These are phyloP conservation scores for Hexamita inflata DNA, from an alignment of 208 protist genomes.

Conservation along the genomic window DNA sequence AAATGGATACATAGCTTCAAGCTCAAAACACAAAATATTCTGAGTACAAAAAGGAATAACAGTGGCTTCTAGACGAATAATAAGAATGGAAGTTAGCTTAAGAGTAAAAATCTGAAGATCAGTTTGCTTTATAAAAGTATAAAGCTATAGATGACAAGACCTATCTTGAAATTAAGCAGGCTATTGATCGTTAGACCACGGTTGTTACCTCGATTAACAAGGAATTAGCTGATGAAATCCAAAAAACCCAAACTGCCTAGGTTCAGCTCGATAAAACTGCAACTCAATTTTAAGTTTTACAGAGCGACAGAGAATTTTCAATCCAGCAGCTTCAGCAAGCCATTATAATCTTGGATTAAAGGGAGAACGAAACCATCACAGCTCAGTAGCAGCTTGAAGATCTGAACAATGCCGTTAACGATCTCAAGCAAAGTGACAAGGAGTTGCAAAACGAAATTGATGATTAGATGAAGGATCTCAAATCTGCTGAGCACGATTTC, in stretches of 20 bases:
- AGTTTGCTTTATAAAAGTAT: constrained; percentile 12
- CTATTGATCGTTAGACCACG: not conserved
- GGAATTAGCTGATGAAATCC: not conserved
- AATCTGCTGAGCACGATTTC: not conserved
- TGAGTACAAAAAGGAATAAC: not conserved
- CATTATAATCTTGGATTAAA: not conserved
- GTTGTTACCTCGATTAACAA: not conserved
- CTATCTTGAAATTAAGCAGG: not conserved
- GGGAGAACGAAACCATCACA: not conserved
- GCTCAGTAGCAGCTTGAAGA: not conserved
- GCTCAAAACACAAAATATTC: not conserved
- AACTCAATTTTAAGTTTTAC: not conserved
- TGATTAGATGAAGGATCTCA: not conserved
- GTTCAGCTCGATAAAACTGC: not conserved
- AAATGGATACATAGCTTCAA: not conserved
- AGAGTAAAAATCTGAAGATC: constrained; percentile 14
- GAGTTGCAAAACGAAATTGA: not conserved
- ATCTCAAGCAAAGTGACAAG: not conserved
- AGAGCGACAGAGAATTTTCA: not conserved
- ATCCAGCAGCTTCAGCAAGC: not conserved
- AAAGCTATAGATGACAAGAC: constrained; percentile 21
- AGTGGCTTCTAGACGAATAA: constrained; percentile 18
- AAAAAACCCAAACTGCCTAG: constrained; percentile 15
- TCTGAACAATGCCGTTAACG: not conserved
- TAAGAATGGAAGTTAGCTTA: constrained; percentile 17